Conservation (phyloP, 2,329 filamentous ascomycete species). For the Arthrobotrys megalospora region DNA sequence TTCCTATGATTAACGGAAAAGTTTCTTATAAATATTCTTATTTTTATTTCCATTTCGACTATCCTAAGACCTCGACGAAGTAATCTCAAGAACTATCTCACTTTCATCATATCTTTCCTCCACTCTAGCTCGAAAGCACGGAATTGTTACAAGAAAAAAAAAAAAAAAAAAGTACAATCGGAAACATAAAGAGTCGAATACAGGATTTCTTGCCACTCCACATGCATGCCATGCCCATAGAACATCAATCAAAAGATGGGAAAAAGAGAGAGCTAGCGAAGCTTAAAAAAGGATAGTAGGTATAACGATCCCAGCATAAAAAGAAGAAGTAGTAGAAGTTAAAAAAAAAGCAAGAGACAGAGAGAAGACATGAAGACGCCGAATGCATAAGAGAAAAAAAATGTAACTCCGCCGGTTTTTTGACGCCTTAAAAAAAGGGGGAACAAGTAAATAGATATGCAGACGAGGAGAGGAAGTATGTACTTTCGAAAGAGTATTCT, state of each 20-base stretch:
- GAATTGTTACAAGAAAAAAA: too few relatives aligned
- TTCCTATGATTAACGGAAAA: too few relatives aligned
- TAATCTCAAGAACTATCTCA: too few relatives aligned
- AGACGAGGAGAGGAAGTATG: slow-evolving; percentile 21
- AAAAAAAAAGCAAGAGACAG: not conserved
- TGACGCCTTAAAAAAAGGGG: slow-evolving; percentile 10
- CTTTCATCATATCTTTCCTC: too few relatives aligned
- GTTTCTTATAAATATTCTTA: too few relatives aligned
- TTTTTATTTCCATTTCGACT: too few relatives aligned
- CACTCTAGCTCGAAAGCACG: too few relatives aligned
- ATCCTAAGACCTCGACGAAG: too few relatives aligned
- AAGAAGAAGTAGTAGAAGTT: too few relatives aligned
- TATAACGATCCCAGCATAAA: too few relatives aligned
- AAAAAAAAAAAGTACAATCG: too few relatives aligned
- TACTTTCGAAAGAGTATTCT: slow-evolving; percentile 21
- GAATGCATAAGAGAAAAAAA: not conserved
- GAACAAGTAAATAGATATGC: not conserved
- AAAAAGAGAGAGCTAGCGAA: not conserved
- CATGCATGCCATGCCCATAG: slow-evolving; percentile 18
- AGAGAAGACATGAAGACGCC: slow-evolving; percentile 1
- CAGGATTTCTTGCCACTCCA: slow-evolving; percentile 17
- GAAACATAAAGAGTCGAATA: slow-evolving; percentile 2
- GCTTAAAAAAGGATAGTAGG: not conserved
- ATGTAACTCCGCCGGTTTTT: slow-evolving; percentile 35
- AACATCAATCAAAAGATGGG: not conserved